These are phyloP conservation scores for Penicillium longicatenatum DNA, from an alignment of 495 filamentous ascomycete genomes.

Conservation along the genomic window DNA sequence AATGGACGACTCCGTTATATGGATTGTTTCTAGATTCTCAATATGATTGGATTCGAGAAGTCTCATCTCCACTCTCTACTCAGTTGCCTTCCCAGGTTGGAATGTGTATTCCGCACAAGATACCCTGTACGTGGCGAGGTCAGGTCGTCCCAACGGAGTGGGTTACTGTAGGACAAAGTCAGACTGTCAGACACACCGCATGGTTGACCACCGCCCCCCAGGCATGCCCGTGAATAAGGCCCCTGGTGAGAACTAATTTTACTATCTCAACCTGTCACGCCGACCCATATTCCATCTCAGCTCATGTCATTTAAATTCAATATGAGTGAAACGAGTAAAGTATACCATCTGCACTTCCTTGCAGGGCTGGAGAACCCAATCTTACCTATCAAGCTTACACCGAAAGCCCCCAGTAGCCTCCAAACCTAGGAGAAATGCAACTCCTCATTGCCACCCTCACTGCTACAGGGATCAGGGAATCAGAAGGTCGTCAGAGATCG, in stretches of 20 bases:
- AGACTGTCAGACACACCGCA: not conserved
- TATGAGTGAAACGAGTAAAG: not conserved
- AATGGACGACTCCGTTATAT: conserved; percentile 28
- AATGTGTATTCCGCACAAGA: too few relatives aligned
- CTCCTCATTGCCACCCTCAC: not conserved
- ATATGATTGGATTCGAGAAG: not conserved
- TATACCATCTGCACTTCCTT: not conserved
- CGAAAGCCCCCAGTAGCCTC: not conserved
- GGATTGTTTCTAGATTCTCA: conserved; percentile 27
- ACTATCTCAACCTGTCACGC: not conserved
- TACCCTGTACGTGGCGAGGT: not conserved
- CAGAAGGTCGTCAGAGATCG: not conserved
- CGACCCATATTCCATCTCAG: not conserved
- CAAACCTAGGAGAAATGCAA: not conserved
- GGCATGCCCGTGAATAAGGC: not conserved
- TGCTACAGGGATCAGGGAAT: not conserved
- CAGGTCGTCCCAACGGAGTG: not conserved
- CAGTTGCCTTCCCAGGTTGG: too few relatives aligned
- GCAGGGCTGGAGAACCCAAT: not conserved
- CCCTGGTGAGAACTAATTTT: not conserved
- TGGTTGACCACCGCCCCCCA: not conserved
- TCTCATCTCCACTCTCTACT: too few relatives aligned
- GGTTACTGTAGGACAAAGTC: conserved; percentile 1
- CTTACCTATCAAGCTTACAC: not conserved
- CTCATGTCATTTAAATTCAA: not conserved